Conservation (phyloP, 2,329 filamentous ascomycete genomes). For the Xylariaceae sp. region DNA sequence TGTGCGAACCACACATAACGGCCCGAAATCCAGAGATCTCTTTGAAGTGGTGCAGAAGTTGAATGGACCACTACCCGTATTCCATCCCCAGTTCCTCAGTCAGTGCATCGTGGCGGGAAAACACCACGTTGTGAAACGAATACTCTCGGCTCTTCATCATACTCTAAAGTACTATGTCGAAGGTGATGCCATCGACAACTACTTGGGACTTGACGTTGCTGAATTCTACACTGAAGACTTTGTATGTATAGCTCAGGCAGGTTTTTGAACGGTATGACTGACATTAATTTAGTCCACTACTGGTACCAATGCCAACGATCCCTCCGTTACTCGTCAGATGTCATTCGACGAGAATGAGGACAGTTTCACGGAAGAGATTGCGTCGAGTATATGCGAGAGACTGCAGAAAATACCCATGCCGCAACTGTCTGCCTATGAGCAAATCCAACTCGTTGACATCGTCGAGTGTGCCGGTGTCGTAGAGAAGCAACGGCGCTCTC, state of each 20-base stretch:
- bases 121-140: conserved; percentile 60
- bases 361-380: conserved; percentile 65
- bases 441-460: conserved; percentile 78
- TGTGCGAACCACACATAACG: conserved; percentile 43
- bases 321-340: conserved; percentile 35
- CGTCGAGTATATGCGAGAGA: conserved; percentile 66
- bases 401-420: conserved; percentile 70
- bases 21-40: conserved; percentile 56
- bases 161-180: conserved; percentile 77
- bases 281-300: conserved; percentile 16
- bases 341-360: conserved; percentile 51
- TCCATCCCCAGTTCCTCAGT: conserved; percentile 85
- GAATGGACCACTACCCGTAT: conserved; percentile 82
- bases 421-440: conserved; percentile 76
- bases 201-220: conserved; percentile 61
- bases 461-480: conserved; percentile 79
- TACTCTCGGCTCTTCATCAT: conserved; percentile 66
- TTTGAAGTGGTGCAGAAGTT: conserved; percentile 78
- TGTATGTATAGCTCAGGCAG: conserved; percentile 25
- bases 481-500: conserved; percentile 78
- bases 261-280: conserved; percentile 2
- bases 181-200: conserved; percentile 73
- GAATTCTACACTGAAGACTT: conserved; percentile 46
- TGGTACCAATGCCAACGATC: conserved; percentile 26
- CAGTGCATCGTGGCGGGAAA: conserved; percentile 84